phyloP scores from a whole-genome alignment of 345 rosid species.

The Arabidopsis arenosa region DNA sequence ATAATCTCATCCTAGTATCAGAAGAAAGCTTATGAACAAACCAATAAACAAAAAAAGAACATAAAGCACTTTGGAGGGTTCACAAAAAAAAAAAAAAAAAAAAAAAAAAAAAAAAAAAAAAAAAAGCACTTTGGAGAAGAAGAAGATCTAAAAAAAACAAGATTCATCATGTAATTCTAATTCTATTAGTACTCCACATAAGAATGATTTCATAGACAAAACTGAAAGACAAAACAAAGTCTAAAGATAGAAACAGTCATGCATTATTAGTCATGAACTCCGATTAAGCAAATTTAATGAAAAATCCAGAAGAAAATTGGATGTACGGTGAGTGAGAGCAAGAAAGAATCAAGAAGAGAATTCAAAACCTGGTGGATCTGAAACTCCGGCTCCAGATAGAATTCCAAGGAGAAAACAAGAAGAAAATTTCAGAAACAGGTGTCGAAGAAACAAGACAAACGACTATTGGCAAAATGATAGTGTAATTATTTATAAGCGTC shows the following conservation, averaged over 20 bases:
- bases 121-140: background rate
- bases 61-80: background rate
- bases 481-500: constrained; percentile 5
- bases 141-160: constrained; percentile 1
- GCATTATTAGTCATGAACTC: constrained; percentile 8
- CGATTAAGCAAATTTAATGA: constrained; percentile 11
- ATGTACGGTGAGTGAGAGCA: background rate
- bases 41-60: constrained; percentile 8
- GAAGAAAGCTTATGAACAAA: constrained; percentile 17
- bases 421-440: constrained; percentile 21
- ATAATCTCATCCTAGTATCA: background rate
- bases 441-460: background rate
- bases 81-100: too few species aligned
- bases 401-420: background rate
- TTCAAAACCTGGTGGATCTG: constrained; percentile 34
- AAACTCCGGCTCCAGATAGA: background rate
- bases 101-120: constrained; percentile 4
- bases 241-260: constrained; percentile 5
- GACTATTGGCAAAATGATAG: constrained; percentile 30
- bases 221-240: constrained; percentile 1
- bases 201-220: constrained; percentile 2
- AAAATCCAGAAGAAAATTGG: background rate
- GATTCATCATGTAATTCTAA: background rate
- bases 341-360: background rate
- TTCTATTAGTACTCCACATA: constrained; percentile 1